These are phyloP conservation scores for Zygosaccharomyces pseudorouxii DNA, from an alignment of 805 yeast genomes.

Conservation along the genomic window DNA sequence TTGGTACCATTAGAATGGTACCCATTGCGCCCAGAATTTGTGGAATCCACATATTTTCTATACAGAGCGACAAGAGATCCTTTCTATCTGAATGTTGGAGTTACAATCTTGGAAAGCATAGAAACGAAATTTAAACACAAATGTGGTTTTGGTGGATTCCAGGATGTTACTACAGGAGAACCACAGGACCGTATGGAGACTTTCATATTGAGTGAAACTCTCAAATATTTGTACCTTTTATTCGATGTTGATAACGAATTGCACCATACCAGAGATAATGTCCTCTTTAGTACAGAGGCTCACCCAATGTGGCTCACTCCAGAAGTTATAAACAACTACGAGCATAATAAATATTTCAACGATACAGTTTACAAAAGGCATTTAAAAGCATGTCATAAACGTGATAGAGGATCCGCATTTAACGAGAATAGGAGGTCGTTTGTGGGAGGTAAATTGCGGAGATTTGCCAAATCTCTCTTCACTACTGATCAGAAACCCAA, in stretches of 20 bases:
- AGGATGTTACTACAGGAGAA: slow-evolving; percentile 58
- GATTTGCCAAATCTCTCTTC: slow-evolving; percentile 18
- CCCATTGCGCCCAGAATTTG: slow-evolving; percentile 86
- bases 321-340: slow-evolving; percentile 30
- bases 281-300: slow-evolving; percentile 80
- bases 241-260: slow-evolving; percentile 68
- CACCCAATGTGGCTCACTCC: slow-evolving; percentile 78
- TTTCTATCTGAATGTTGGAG: slow-evolving; percentile 71
- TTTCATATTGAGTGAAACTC: slow-evolving; percentile 81
- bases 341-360: slow-evolving; percentile 18
- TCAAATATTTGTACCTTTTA: slow-evolving; percentile 73
- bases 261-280: slow-evolving; percentile 38
- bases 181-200: slow-evolving; percentile 85
- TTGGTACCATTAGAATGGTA: slow-evolving; percentile 68
- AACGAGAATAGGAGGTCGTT: slow-evolving; percentile 5
- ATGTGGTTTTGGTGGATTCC: slow-evolving; percentile 81
- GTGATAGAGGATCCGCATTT: slow-evolving; percentile 2
- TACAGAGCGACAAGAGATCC: slow-evolving; percentile 86
- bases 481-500: not conserved
- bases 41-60: slow-evolving; percentile 81
- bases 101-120: slow-evolving; percentile 53
- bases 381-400: slow-evolving; percentile 13
- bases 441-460: slow-evolving; percentile 7
- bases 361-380: slow-evolving; percentile 18
- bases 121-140: slow-evolving; percentile 47